A percentile compares a stretch with the other conserved stretches of the same genome.
These are phyloP conservation scores for Pinus tabuliformis DNA, from an alignment of 75 land plant species.

Conservation along the genomic window DNA sequence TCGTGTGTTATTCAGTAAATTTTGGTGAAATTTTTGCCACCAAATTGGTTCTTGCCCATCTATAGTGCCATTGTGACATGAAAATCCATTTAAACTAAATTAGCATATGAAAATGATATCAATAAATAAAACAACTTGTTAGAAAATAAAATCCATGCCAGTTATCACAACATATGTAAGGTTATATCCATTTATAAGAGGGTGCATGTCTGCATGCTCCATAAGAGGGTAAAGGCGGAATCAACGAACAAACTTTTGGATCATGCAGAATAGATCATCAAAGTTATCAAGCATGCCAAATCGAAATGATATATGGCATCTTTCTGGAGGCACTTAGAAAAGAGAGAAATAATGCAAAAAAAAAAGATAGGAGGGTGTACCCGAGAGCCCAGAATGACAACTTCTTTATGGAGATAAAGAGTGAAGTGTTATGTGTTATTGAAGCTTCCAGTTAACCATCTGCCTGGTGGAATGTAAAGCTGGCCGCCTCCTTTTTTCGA, in stretches of 20 bases:
- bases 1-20: conserved; percentile 46
- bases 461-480: conserved; percentile 45
- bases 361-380: too few relatives aligned
- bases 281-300: background rate
- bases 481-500: conserved; percentile 35
- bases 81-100: background rate
- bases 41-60: conserved; percentile 70
- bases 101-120: background rate
- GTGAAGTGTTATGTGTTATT: conserved; percentile 53
- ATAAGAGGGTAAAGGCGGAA: conserved; percentile 63
- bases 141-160: conserved; percentile 21
- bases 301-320: too few relatives aligned
- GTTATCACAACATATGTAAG: conserved; percentile 16
- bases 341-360: too few relatives aligned
- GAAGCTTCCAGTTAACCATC: conserved; percentile 63
- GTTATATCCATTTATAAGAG: too few relatives aligned
- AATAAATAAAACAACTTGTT: background rate
- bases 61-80: conserved; percentile 65
- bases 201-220: too few relatives aligned
- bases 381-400: too few relatives aligned
- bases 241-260: conserved; percentile 43
- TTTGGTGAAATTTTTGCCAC: conserved; percentile 51
- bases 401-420: too few relatives aligned
- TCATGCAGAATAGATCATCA: conserved; percentile 26
- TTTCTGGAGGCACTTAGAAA: too few relatives aligned